These are phyloP conservation scores for Plasmodium malariae DNA, from an alignment of 169 alveolate genomes.

Conservation along the genomic window DNA sequence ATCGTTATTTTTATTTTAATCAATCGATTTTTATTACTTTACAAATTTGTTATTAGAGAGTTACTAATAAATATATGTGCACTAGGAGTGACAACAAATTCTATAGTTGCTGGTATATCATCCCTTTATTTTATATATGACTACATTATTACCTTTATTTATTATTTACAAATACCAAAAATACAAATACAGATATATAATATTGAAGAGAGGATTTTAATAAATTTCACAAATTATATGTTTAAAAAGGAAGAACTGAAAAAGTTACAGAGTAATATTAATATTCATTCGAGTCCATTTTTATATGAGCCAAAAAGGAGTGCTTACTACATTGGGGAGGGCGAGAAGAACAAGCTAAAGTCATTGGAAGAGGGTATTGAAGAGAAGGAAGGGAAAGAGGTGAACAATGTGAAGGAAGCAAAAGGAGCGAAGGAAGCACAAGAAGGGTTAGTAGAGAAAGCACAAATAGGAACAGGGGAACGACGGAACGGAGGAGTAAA, in stretches of 20 bases:
- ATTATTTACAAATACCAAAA: slow-evolving; percentile 45
- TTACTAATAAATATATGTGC: slow-evolving; percentile 62
- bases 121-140: slow-evolving; percentile 64
- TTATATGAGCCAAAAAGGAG: slow-evolving; percentile 10
- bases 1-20: slow-evolving; percentile 18
- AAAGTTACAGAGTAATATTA: slow-evolving; percentile 40
- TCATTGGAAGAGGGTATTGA: not conserved
- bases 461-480: too few relatives aligned
- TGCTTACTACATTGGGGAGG: not conserved
- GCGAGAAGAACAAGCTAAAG: not conserved
- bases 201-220: slow-evolving; percentile 56
- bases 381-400: not conserved
- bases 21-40: slow-evolving; percentile 15
- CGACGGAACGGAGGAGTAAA: too few relatives aligned
- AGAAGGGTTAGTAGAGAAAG: too few relatives aligned
- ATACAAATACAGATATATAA: slow-evolving; percentile 64
- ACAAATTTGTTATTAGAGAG: slow-evolving; percentile 38
- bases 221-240: slow-evolving; percentile 61
- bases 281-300: slow-evolving; percentile 14
- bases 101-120: slow-evolving; percentile 70
- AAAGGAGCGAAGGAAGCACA: too few relatives aligned
- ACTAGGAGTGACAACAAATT: slow-evolving; percentile 65
- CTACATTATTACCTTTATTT: slow-evolving; percentile 45
- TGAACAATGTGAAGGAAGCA: not conserved
- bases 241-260: slow-evolving; percentile 65